Percentiles rank a stretch among this genome's conserved stretches.
Evolutionary conservation across 2,329 filamentous ascomycete species (phyloP).

Genomic region (Epichloe sylvatica): DNA sequence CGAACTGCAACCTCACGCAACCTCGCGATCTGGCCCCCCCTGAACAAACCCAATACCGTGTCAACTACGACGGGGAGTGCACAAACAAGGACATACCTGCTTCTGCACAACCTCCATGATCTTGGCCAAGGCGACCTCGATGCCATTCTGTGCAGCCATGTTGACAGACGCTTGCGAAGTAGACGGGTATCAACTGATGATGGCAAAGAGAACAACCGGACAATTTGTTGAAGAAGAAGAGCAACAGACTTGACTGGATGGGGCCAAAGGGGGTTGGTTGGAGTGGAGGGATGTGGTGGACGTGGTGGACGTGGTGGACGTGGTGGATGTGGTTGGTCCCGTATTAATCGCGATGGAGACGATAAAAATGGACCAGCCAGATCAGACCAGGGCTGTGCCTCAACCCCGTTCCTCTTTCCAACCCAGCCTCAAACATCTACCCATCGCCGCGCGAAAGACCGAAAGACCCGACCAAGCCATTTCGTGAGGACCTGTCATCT

Average conservation of each 20-base stretch:
- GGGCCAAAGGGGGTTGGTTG: not conserved
- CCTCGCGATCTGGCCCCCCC: not conserved
- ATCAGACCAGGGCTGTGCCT: too few relatives aligned
- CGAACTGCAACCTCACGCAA: not conserved
- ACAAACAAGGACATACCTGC: constrained; percentile 7
- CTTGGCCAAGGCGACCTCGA: constrained; percentile 10
- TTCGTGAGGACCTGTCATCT: not conserved
- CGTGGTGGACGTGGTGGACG: not conserved
- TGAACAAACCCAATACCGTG: constrained; percentile 2
- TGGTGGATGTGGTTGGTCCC: not conserved
- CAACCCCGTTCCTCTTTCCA: too few relatives aligned
- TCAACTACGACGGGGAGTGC: not conserved
- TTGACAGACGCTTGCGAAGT: not conserved
- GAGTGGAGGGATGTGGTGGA: too few relatives aligned
- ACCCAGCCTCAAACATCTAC: too few relatives aligned
- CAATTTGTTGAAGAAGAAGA: not conserved
- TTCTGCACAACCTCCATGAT: constrained; percentile 12
- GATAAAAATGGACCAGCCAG: constrained; percentile 1
- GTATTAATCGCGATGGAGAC: constrained; percentile 1
- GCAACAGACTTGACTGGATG: not conserved
- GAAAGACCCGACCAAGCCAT: not conserved
- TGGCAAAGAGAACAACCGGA: not conserved
- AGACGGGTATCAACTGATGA: not conserved
- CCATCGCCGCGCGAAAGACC: not conserved
- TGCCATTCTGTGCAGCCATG: constrained; percentile 8